Evolutionary conservation across 176 grass and related monocot genomes (phyloP), one percentile per base, ranked within the genome.

Genomic region (Rhipidocladum racemiflorum): DNA sequence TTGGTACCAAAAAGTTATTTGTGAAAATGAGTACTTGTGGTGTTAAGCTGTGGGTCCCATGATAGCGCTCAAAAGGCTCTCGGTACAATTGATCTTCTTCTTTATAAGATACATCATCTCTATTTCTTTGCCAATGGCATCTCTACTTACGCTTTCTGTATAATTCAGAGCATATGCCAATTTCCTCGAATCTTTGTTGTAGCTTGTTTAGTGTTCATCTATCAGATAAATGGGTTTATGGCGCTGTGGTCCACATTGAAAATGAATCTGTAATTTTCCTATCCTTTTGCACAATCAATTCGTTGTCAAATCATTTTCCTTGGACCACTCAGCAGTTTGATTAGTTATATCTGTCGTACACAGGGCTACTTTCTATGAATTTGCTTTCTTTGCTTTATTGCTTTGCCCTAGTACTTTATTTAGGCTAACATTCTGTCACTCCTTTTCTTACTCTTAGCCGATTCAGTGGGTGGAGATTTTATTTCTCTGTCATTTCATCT

Each of bases 301-400:
- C 65, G 73, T 78, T 86, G 39, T 49, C 38, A 77, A 14, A 86
- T 90, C 59, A 86, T 86, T 82, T 67, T 86, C 83, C 30, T 24
- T 82, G 84, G 79, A 78, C 83, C 83, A 83, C 73, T 67, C 61
- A 60, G 36, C 65, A 76, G 66, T 82, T 76, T 24, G 65, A 86
- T 89, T 89, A 78, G 78, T 71, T 89, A 66, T 66, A 65, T 40
- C 66, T 83, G 48, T 86, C 83, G 40, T 67, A 21, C 59, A 40
- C 53, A 76, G 32, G 51, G 28, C 59, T 77, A 71, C 21, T 29
- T 49, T 65, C 46, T 20, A 78, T 46, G 73, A 61, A 67, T 73
- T 72, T 72, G 77, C 56, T 77, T 71, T 82, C 32, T 40, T 72
- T 13, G 24, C n/a, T 85, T 82, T 90, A 42, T 82, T 60, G 21